A percentile compares a stretch with the other conserved stretches of the same genome.
phyloP scores from a whole-genome alignment of 306 rosid species.

The Inga laurina region DNA sequence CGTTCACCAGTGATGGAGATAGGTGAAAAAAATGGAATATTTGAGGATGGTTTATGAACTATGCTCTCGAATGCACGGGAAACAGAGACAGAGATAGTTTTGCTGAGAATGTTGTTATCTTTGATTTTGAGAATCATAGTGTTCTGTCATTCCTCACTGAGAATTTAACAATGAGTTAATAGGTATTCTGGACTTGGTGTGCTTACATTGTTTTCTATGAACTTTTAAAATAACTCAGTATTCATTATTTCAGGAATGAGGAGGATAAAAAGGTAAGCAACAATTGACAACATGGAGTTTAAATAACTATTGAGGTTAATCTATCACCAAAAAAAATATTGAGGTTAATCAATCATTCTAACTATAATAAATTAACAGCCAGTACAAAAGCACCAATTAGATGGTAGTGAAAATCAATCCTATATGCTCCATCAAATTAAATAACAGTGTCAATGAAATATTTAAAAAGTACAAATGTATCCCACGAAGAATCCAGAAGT shows the following conservation, averaged over 20 bases:
- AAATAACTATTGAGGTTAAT: no score
- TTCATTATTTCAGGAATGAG: not conserved
- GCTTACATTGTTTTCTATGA: not conserved
- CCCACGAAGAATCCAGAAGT: no score
- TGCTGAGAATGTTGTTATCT: not conserved
- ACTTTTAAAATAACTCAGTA: not conserved
- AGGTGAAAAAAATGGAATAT: not conserved
- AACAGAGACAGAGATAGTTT: not conserved
- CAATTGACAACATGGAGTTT: not conserved
- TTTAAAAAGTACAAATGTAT: no score
- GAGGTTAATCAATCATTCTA: no score
- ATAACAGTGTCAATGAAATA: no score
- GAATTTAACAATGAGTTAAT: not conserved
- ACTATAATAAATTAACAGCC: no score
- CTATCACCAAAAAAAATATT: no score
- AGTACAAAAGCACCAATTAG: no score
- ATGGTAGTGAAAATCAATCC: no score
- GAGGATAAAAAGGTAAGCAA: conserved; percentile 9
- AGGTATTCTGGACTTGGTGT: not conserved
- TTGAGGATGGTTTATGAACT: not conserved
- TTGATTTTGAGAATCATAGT: not conserved
- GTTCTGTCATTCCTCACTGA: not conserved
- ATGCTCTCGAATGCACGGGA: not conserved
- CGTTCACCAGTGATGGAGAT: not conserved
- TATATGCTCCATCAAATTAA: no score